Percentiles rank a stretch among this genome's conserved stretches.
phyloP scores from a whole-genome alignment of 225 moss, liverwort and hornwort genomes.

The Physcomitrium patens region DNA sequence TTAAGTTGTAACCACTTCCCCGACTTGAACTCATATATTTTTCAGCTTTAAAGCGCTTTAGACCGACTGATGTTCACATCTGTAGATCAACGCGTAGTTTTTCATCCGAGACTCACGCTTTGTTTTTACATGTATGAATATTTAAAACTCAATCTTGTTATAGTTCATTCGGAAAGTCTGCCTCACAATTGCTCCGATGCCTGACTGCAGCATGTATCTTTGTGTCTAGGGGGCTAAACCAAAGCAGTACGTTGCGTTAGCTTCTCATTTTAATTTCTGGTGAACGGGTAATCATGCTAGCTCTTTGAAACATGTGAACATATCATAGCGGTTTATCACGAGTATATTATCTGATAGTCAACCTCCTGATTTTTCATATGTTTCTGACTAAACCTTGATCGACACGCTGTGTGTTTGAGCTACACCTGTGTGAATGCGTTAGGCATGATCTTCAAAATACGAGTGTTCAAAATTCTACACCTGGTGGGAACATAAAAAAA shows the following conservation, averaged over 20 bases:
- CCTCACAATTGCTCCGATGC: too few relatives aligned
- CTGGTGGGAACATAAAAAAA: too few relatives aligned
- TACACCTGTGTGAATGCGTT: too few relatives aligned
- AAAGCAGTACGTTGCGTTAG: constrained; percentile 3
- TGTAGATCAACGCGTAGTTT: background rate
- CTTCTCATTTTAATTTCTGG: constrained; percentile 12
- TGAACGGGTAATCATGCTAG: constrained; percentile 3
- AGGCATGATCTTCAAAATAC: too few relatives aligned
- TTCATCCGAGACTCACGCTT: background rate
- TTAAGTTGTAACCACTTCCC: constrained; percentile 1
- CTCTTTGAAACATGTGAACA: background rate
- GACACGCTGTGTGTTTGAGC: too few relatives aligned
- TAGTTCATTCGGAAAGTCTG: background rate
- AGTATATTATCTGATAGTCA: too few relatives aligned
- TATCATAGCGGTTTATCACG: background rate
- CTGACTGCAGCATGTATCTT: background rate
- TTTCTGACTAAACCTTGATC: background rate
- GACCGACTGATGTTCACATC: constrained; percentile 6
- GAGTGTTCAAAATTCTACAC: too few relatives aligned
- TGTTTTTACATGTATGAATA: background rate
- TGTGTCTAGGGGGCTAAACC: background rate
- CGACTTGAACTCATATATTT: background rate
- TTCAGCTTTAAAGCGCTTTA: constrained; percentile 16
- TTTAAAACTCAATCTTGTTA: background rate
- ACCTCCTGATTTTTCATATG: background rate